These are phyloP conservation scores for Nakazawaea molendinolei DNA, from an alignment of 805 yeast genomes.

Conservation along the genomic window DNA sequence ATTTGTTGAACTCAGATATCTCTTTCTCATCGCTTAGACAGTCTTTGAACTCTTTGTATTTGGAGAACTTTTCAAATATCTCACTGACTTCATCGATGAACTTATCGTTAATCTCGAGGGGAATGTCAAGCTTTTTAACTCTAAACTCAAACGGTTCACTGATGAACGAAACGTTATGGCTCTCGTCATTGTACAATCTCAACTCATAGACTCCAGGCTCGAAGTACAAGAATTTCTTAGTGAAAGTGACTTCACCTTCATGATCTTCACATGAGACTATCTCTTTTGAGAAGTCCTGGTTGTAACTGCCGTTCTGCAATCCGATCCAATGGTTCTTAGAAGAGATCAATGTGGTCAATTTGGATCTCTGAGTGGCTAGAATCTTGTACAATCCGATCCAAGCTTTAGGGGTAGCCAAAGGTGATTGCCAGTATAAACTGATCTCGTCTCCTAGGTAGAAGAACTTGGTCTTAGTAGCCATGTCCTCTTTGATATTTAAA, in stretches of 20 bases:
- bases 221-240: constrained; percentile 44
- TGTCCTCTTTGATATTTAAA: constrained; percentile 15
- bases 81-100: constrained; percentile 28
- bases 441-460: constrained; percentile 48
- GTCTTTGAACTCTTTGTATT: constrained; percentile 5
- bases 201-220: constrained; percentile 70
- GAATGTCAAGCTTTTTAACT: constrained; percentile 32
- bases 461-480: constrained; percentile 16
- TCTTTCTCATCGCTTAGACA: constrained; percentile 16
- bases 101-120: constrained; percentile 21
- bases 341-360: constrained; percentile 49
- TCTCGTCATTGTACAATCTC: constrained; percentile 59
- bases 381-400: constrained; percentile 77
- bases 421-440: constrained; percentile 46
- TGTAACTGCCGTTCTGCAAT: constrained; percentile 28
- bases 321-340: constrained; percentile 65
- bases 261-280: constrained; percentile 13
- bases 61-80: constrained; percentile 1
- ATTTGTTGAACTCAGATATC: constrained; percentile 12
- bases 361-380: constrained; percentile 48
- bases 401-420: constrained; percentile 39
- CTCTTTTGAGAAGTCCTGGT: constrained; percentile 14
- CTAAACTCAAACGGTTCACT: constrained; percentile 62
- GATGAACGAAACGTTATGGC: constrained; percentile 62
- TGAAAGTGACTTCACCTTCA: constrained; percentile 44